Evolutionary conservation across 768 basidiomycete genomes (phyloP).

Genomic region (Boletus tylopilopsis): DNA sequence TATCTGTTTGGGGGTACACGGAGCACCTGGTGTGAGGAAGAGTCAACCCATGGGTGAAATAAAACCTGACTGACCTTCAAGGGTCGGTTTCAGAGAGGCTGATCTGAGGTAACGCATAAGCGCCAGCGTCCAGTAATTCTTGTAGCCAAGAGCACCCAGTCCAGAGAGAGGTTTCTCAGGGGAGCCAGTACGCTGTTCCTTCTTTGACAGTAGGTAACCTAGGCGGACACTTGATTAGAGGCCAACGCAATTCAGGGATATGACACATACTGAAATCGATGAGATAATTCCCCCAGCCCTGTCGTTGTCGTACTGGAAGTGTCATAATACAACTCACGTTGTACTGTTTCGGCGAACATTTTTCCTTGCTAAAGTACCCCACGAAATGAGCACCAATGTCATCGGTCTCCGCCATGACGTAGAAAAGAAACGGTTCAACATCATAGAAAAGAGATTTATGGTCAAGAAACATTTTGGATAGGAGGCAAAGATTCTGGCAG

Average conservation of each 20-base stretch:
- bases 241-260: constrained; percentile 4
- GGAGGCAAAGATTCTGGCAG: constrained; percentile 95
- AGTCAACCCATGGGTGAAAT: constrained; percentile 9
- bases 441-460: constrained; percentile 99
- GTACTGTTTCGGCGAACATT: constrained; percentile 91
- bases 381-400: constrained; percentile 90
- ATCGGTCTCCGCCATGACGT: constrained; percentile 92
- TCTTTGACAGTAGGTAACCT: constrained; percentile 97
- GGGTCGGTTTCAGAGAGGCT: constrained; percentile 53
- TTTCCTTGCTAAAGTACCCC: constrained; percentile 99
- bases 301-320: constrained; percentile 86
- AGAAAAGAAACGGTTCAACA: constrained; percentile 98
- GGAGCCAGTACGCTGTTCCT: constrained; percentile 85
- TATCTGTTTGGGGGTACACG: constrained; percentile 49
- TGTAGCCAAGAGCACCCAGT: constrained; percentile 91
- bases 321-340: constrained; percentile 99
- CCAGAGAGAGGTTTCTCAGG: constrained; percentile 96
- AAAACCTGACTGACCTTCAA: constrained; percentile 61
- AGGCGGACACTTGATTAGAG: constrained; percentile 1
- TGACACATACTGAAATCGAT: constrained; percentile 86
- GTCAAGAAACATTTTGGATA: constrained; percentile 99
- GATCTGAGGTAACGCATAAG: constrained; percentile 74
- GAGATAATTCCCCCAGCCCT: constrained; percentile 95
- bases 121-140: constrained; percentile 89
- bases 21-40: constrained; percentile 18